A percentile compares a stretch with the other conserved stretches of the same genome.
These are phyloP conservation scores for Candida xyloterini DNA, from an alignment of 805 yeast genomes.

Conservation along the genomic window DNA sequence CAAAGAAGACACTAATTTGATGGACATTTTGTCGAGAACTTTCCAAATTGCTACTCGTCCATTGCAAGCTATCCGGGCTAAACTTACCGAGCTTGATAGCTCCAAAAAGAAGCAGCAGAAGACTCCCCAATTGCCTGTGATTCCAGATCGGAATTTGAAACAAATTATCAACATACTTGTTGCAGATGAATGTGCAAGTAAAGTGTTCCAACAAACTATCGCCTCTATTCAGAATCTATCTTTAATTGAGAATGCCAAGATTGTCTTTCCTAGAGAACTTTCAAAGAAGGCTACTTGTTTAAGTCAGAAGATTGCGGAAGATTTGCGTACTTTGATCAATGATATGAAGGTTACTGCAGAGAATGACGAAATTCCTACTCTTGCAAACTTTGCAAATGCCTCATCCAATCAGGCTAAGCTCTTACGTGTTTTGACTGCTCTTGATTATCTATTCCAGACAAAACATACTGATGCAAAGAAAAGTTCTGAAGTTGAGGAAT, in stretches of 20 bases:
- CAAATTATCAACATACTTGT: slow-evolving; percentile 64
- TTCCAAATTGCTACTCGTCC: slow-evolving; percentile 78
- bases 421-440: slow-evolving; percentile 80
- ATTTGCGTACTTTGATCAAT: slow-evolving; percentile 47
- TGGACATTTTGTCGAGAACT: slow-evolving; percentile 74
- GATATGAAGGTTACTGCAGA: slow-evolving; percentile 40
- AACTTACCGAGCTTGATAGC: slow-evolving; percentile 37
- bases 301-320: slow-evolving; percentile 52
- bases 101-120: slow-evolving; percentile 21
- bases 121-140: slow-evolving; percentile 49
- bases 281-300: slow-evolving; percentile 60
- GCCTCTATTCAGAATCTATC: slow-evolving; percentile 77
- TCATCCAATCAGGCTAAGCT: slow-evolving; percentile 87
- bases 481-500: slow-evolving; percentile 40
- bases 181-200: slow-evolving; percentile 80
- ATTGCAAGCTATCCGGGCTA: slow-evolving; percentile 45
- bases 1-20: slow-evolving; percentile 66
- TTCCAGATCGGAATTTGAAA: slow-evolving; percentile 61
- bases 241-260: slow-evolving; percentile 55
- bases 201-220: slow-evolving; percentile 80
- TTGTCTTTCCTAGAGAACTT: slow-evolving; percentile 63
- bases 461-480: slow-evolving; percentile 30
- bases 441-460: slow-evolving; percentile 72
- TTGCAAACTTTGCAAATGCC: slow-evolving; percentile 70
- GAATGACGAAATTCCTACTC: slow-evolving; percentile 44